A percentile compares a stretch with the other conserved stretches of the same genome.
Evolutionary conservation across 1,284 basidiomycete genomes (phyloP).

Genomic region (Amylostereum areolatum): DNA sequence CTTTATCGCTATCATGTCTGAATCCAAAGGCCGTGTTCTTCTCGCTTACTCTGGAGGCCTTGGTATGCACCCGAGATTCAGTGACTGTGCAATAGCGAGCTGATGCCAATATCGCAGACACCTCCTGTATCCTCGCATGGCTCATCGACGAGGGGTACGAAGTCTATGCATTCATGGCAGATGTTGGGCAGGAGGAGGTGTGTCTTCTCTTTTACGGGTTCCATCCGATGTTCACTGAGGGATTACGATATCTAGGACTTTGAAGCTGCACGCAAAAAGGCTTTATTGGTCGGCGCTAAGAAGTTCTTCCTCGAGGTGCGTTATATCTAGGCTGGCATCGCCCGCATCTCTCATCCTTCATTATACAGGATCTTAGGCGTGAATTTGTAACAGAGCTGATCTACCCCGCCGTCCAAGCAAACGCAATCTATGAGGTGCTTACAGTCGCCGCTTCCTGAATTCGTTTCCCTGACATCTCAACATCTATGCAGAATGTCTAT

Average conservation of each 20-base stretch:
- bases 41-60: constrained; percentile 98
- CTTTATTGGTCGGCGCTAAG: constrained; percentile 87
- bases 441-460: constrained; percentile 5
- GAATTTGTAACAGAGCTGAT: constrained; percentile 98
- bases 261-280: constrained; percentile 88
- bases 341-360: neutral
- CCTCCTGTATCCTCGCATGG: constrained; percentile 96
- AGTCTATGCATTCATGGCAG: constrained; percentile 97
- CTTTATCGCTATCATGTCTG: constrained; percentile 16
- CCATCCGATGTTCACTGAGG: constrained; percentile 1
- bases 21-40: constrained; percentile 76
- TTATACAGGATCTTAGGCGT: constrained; percentile 77
- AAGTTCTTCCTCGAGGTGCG: constrained; percentile 88
- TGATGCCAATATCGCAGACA: constrained; percentile 49
- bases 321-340: neutral
- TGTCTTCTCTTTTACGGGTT: constrained; percentile 11
- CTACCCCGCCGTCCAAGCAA: constrained; percentile 96
- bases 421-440: constrained; percentile 93
- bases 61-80: constrained; percentile 49
- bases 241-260: constrained; percentile 65
- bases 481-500: constrained; percentile 75
- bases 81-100: constrained; percentile 1
- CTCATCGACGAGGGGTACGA: constrained; percentile 97
- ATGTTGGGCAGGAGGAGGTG: constrained; percentile 97
- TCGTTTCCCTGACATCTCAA: neutral